Base-by-base conservation (phyloP, 2,329 filamentous ascomycete species). In the Lasiodiplodia citricola region DNA sequence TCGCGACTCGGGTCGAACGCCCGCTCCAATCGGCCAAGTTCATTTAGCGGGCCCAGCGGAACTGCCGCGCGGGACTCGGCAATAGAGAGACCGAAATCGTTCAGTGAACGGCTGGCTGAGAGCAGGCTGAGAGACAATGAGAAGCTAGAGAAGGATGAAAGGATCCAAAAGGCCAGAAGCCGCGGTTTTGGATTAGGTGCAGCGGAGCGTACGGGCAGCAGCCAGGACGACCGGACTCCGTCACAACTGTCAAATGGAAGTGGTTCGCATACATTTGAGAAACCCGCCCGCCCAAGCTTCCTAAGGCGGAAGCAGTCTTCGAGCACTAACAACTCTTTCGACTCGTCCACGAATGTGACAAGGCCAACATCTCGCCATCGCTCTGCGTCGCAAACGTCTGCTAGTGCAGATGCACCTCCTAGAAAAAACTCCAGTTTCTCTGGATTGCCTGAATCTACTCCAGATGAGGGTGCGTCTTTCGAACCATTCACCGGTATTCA, bases 401-500 rank as follows among this genome's bases (percentile, higher is more conserved):
- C 23, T 56, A 47, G 38, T 25, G n/a, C 54, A 56, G 18, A 57
- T 31, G 7, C 7, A 4, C 41, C 21, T 23, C 18, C 50, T 14
- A 18, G 25, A 28, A 65, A 64, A 16, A 23, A 16, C 18, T 54
- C 68, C n/a, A 69, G 67, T 23, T 69, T 62, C 37, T 31, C 57
- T 28, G 68, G 23, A 4, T 47, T 69, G 2, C 28, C 41, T 23
- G 66, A 68, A n/a, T 70, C 75, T n/a, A 77, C 75, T 35, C 76
- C 78, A 67, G 73, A 74, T 21, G 75, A 78, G 35, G 78, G 75
- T 13, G 67, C 58, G 52, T 72, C 73, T 31, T 80, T 96, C 74
- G 96, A 99, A 74, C 87, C 92, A 2, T 97, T 94, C 78, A 97
- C 96, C 6, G 88, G 90, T 37, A 84, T 94, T 47, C 94, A 97